Conservation (phyloP, 2,329 filamentous ascomycete species). For the Fusarium sp. region DNA sequence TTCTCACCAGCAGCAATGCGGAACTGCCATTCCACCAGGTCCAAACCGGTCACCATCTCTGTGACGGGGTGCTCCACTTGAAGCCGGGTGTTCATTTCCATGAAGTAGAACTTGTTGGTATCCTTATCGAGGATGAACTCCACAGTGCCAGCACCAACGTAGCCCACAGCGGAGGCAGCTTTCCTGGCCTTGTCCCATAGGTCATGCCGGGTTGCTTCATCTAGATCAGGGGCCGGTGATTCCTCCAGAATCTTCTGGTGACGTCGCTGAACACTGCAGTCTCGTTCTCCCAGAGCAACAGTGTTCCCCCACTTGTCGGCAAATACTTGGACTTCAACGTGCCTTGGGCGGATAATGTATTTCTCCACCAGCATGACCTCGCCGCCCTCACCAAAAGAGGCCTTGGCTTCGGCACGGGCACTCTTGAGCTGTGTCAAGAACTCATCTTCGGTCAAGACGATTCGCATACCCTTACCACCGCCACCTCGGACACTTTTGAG, state of each 20-base stretch:
- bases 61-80: slow-evolving; percentile 98
- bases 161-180: slow-evolving; percentile 82
- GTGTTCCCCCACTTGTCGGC: slow-evolving; percentile 85
- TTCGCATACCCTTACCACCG: slow-evolving; percentile 88
- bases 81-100: slow-evolving; percentile 89
- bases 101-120: slow-evolving; percentile 84
- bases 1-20: slow-evolving; percentile 75
- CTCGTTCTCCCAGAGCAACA: slow-evolving; percentile 88
- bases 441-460: slow-evolving; percentile 77
- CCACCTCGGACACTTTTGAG: slow-evolving; percentile 87
- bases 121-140: slow-evolving; percentile 93
- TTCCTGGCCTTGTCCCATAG: slow-evolving; percentile 78
- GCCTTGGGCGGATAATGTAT: slow-evolving; percentile 83
- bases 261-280: slow-evolving; percentile 88
- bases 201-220: slow-evolving; percentile 71
- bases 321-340: slow-evolving; percentile 94
- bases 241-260: slow-evolving; percentile 96
- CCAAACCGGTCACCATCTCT: slow-evolving; percentile 77
- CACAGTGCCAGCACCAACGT: slow-evolving; percentile 90
- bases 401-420: slow-evolving; percentile 82
- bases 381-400: slow-evolving; percentile 85
- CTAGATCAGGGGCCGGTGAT: slow-evolving; percentile 81
- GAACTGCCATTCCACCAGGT: slow-evolving; percentile 97
- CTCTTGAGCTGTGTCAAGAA: slow-evolving; percentile 80
- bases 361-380: slow-evolving; percentile 89